phyloP scores from a whole-genome alignment of 2,329 filamentous ascomycete species.

The Xylariaceae sp. region DNA sequence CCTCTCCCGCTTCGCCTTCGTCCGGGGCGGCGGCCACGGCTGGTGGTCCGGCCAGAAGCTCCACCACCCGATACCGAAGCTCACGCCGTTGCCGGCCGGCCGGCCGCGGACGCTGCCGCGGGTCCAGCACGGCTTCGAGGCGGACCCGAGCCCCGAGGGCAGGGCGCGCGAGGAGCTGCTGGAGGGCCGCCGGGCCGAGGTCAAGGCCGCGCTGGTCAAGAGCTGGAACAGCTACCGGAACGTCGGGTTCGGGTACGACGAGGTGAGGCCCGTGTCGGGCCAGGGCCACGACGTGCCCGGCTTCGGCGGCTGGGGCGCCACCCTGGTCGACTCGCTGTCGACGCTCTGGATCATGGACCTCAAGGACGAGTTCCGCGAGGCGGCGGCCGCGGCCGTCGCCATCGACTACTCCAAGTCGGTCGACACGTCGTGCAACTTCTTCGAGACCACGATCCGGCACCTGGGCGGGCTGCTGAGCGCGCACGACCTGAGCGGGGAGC shows the following conservation, averaged over 20 bases:
- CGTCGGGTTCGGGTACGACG: slow-evolving; percentile 20
- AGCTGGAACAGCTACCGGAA: slow-evolving; percentile 43
- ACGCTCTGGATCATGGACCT: slow-evolving; percentile 57
- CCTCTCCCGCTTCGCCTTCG: slow-evolving; percentile 20
- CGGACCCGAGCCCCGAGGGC: slow-evolving; percentile 18
- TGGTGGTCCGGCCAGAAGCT: slow-evolving; percentile 21
- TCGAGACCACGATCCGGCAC: slow-evolving; percentile 40
- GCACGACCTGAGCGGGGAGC: slow-evolving; percentile 36
- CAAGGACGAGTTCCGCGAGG: slow-evolving; percentile 46
- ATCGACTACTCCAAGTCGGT: slow-evolving; percentile 41
- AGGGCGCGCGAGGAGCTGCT: slow-evolving; percentile 19
- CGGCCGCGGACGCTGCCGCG: slow-evolving; percentile 16
- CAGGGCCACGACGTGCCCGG: slow-evolving; percentile 17
- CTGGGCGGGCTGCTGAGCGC: slow-evolving; percentile 38
- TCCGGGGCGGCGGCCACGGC: slow-evolving; percentile 21
- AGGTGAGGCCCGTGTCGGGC: slow-evolving; percentile 22
- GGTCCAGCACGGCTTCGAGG: slow-evolving; percentile 20
- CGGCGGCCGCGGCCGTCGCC: slow-evolving; percentile 39
- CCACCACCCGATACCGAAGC: slow-evolving; percentile 18
- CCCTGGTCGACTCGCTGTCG: slow-evolving; percentile 52
- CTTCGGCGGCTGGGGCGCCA: slow-evolving; percentile 40
- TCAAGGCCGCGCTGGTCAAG: slow-evolving; percentile 35
- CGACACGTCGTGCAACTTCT: slow-evolving; percentile 32
- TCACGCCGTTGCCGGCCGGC: slow-evolving; percentile 19
- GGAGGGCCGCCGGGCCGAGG: slow-evolving; percentile 24